phyloP scores from a whole-genome alignment of 495 filamentous ascomycete genomes.

The Lophiostoma macrostomum region DNA sequence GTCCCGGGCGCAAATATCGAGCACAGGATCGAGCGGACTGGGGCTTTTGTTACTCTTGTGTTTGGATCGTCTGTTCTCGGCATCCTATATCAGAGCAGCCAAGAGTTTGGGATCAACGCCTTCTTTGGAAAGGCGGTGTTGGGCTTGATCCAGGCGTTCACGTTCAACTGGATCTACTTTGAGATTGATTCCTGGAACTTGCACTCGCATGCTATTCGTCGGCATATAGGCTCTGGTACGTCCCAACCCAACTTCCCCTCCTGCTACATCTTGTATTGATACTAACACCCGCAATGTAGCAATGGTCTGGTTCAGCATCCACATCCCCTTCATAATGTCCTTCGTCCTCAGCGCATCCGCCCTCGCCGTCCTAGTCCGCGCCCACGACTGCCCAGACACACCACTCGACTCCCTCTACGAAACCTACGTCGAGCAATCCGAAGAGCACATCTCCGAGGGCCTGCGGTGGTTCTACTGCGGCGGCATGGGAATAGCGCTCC shows the following conservation, averaged over 20 bases:
- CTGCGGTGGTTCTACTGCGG: conserved; percentile 59
- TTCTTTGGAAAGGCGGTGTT: conserved; percentile 59
- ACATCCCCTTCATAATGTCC: conserved; percentile 58
- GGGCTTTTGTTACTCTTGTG: conserved; percentile 58
- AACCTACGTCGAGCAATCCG: conserved; percentile 44
- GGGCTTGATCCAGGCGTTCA: conserved; percentile 56
- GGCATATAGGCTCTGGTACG: conserved; percentile 44
- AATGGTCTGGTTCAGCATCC: conserved; percentile 43
- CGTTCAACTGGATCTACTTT: conserved; percentile 65
- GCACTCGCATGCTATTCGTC: conserved; percentile 55
- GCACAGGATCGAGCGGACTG: conserved; percentile 57
- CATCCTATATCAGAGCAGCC: conserved; percentile 54
- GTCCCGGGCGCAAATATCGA: conserved; percentile 57
- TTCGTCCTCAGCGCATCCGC: conserved; percentile 54
- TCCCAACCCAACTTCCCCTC: neutral
- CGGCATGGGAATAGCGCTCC: conserved; percentile 52
- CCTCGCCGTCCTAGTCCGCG: conserved; percentile 53
- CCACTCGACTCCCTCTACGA: conserved; percentile 47
- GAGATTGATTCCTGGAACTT: conserved; percentile 57
- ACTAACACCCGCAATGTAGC: conserved; percentile 28
- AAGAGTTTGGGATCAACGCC: conserved; percentile 51
- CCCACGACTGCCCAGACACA: conserved; percentile 48
- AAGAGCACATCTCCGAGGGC: conserved; percentile 44
- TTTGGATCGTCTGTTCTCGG: conserved; percentile 59
- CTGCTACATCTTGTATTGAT: neutral